Evolutionary conservation across 257 asterid species (phyloP), one percentile per base, ranked within the genome.

Genomic region (Scutellaria minor): DNA sequence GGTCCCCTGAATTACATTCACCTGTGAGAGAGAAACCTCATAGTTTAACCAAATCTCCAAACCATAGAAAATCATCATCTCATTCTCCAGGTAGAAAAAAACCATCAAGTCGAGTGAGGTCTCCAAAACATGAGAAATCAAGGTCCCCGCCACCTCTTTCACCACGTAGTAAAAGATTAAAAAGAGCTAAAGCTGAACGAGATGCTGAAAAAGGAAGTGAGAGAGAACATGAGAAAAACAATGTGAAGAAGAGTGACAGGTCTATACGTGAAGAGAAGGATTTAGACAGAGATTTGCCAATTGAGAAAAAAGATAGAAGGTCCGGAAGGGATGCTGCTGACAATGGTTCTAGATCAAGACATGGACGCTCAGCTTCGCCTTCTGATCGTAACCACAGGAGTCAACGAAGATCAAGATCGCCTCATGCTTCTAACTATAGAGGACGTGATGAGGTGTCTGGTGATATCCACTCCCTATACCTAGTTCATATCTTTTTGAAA

Each of bases 391-490:
- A 77, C 72, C 87, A 72, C 75, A 78, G 89, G 83, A 86, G 79
- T 70, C 89, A 77, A 45, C 87, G 76, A 42, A 84, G 93, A 84
- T 91, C 98, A 20, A 83, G 85, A 74, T 91, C 98, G 11, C 97
- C 96, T 60, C 40, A 71, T 70, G 73, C 70, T 63, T 83, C 84
- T 60, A 89, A 83, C 72, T 79, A 79, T 47, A 82, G 95, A 81
- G 83, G 83, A 61, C 95, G 70, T 76, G 82, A 87, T 76, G 92
- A 92, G 99, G 99, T 95, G 86, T 85, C 92, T 84, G 90, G 89
- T 89, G 93, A 89, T 85, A 89, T 84, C 81, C 86, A 74, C 74
- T 72, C 81, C 75, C 83, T 75, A 62, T 78, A 58, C 70, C 44
- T 60, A 39, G 27, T 75, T 75, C 64, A 53, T 74, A 45, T 62